These are phyloP conservation scores for Jaltomata sinuosa DNA, from an alignment of 257 asterid genomes.

Conservation along the genomic window DNA sequence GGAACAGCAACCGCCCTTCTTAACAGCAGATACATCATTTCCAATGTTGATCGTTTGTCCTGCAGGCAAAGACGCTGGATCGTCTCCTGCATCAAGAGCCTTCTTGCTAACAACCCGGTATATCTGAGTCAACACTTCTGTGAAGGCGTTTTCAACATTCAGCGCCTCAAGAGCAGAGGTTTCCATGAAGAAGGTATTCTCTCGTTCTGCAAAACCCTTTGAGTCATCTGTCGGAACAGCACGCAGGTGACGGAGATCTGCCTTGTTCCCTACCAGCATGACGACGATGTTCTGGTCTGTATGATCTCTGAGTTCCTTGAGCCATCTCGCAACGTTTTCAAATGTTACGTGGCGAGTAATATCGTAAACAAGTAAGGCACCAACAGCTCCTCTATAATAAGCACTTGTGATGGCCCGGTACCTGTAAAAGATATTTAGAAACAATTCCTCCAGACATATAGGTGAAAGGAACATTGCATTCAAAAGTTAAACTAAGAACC, in stretches of 20 bases:
- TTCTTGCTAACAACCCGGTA: constrained; percentile 27
- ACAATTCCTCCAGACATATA: not conserved
- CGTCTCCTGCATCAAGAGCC: constrained; percentile 29
- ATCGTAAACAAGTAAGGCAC: constrained; percentile 35
- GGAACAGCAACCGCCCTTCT: constrained; percentile 30
- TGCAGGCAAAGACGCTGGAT: constrained; percentile 21
- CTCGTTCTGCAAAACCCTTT: constrained; percentile 21
- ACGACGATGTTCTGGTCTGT: constrained; percentile 33
- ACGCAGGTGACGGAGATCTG: constrained; percentile 35
- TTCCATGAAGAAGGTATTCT: constrained; percentile 34
- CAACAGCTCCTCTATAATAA: constrained; percentile 40
- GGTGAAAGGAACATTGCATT: not conserved
- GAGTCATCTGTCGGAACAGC: constrained; percentile 19
- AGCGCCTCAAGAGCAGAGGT: constrained; percentile 39
- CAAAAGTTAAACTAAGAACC: not conserved
- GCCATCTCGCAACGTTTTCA: constrained; percentile 36
- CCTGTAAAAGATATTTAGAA: constrained; percentile 7
- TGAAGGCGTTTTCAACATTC: constrained; percentile 28
- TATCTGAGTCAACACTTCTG: constrained; percentile 34
- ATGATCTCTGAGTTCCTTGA: constrained; percentile 41
- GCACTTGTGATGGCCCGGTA: constrained; percentile 45
- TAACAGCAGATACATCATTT: constrained; percentile 22
- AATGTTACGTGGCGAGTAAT: constrained; percentile 36
- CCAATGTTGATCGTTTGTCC: constrained; percentile 29
- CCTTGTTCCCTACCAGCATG: constrained; percentile 37